Percentiles rank a stretch among this genome's conserved stretches.
phyloP scores from a whole-genome alignment of 2,329 filamentous ascomycete genomes.

The Neofusicoccum laricinum region DNA sequence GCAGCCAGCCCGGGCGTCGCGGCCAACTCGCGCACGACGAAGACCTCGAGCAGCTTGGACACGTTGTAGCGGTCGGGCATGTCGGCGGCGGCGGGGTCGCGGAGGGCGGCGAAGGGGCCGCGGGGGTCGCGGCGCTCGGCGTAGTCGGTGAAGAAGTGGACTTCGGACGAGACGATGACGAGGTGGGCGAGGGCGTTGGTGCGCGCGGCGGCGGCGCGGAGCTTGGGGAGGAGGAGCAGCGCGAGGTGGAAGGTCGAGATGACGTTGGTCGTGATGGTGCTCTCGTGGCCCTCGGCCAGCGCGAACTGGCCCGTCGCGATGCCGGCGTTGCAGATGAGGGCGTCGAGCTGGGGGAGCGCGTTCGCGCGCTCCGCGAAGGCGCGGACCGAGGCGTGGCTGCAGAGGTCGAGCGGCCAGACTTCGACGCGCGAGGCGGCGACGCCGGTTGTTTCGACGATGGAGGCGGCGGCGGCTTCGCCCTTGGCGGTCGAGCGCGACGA shows the following conservation, averaged over 20 bases:
- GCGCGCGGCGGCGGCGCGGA: slow-evolving; percentile 17
- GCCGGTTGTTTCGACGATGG: slow-evolving; percentile 37
- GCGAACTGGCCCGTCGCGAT: slow-evolving; percentile 27
- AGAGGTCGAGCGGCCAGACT: slow-evolving; percentile 45
- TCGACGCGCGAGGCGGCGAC: slow-evolving; percentile 34
- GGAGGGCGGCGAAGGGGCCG: slow-evolving; percentile 22
- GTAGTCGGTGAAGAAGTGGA: slow-evolving; percentile 17
- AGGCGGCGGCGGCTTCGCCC: slow-evolving; percentile 42
- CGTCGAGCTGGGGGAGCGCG: slow-evolving; percentile 32
- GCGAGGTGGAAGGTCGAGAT: slow-evolving; percentile 39
- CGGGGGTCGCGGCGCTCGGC: slow-evolving; percentile 5
- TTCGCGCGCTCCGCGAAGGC: slow-evolving; percentile 29
- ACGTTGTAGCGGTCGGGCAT: slow-evolving; percentile 24
- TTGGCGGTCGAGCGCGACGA: slow-evolving; percentile 43
- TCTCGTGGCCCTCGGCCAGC: slow-evolving; percentile 28
- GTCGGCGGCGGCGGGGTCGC: slow-evolving; percentile 17
- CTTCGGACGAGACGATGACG: slow-evolving; percentile 18
- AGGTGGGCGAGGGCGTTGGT: slow-evolving; percentile 12
- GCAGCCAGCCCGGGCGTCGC: not conserved
- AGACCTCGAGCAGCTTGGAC: slow-evolving; percentile 27
- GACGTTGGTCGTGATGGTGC: slow-evolving; percentile 39
- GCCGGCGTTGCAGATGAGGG: slow-evolving; percentile 40
- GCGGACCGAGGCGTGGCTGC: slow-evolving; percentile 36
- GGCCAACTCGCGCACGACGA: slow-evolving; percentile 23
- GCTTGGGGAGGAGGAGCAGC: slow-evolving; percentile 27